Base-by-base conservation (phyloP, 2,329 filamentous ascomycete genomes). In the Samsoniella hepiali region DNA sequence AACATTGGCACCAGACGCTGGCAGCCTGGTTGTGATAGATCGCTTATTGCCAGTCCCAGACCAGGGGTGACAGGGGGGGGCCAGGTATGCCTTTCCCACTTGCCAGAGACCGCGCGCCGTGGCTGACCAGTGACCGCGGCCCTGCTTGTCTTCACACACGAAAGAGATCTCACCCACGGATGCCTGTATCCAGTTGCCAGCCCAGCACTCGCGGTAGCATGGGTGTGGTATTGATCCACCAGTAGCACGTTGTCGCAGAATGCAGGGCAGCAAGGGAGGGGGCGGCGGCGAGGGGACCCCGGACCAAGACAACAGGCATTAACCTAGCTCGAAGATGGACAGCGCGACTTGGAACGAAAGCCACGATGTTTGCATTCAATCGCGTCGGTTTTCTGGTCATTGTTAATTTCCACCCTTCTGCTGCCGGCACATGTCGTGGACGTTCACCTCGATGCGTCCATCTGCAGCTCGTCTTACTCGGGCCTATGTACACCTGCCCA, bases 21-120 rank as follows among this genome's bases (percentile, higher is more conserved):
- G 47, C 57, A 59, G 57, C 57, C 57, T 47, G 34, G 45, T 59
- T 59, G 45, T 59, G 57, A 59, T 42, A 59, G 57, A 59, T 59
- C 57, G 57, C 57, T 59, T 59, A 50, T 59, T 59, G 57, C 57
- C 57, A 57, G 51, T 22, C n/a, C 22, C 10, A 44, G 53, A 44
- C 53, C 38, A 44, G 53, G 53, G 38, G 50, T 36, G 34, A 9
- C 34, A 17, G n/a, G 31, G 10, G 8, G 15, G 29, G 32, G 50
- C 27, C 45, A 49, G 7, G 7, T 27, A 15, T 45, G 22, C 22
- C n/a, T 45, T 45, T 45, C 17, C 6, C 5, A n/a, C 34, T 10
- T 38, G 9, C 36, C 11, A 38, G 7, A 11, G 38, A 47, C 45
- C 15, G 45, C 45, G 45, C 45, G 45, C 45, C 5, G 10, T 49